Evolutionary conservation across 192 early-diverging fungal genomes (phyloP).

Genomic region (Piromyces sp.): DNA sequence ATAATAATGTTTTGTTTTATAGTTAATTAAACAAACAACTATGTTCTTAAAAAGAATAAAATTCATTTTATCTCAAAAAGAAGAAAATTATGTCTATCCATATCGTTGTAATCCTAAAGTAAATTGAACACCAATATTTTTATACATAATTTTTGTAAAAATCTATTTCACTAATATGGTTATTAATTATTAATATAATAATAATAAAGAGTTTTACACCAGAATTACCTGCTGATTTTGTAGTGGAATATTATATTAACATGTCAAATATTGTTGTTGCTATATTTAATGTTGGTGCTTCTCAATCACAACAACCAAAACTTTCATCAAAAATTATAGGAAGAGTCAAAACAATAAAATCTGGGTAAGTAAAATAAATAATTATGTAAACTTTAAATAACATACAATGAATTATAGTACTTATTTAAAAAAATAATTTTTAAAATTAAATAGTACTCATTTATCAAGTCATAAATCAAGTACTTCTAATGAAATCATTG

Average conservation of each 20-base stretch:
- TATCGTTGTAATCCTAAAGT: background rate
- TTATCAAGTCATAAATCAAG: background rate
- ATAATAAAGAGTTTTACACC: background rate
- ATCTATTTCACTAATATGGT: no score
- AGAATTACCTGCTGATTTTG: background rate
- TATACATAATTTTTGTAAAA: no score
- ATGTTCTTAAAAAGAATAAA: background rate
- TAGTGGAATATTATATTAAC: background rate
- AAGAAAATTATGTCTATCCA: background rate
- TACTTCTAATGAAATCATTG: background rate
- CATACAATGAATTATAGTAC: no score
- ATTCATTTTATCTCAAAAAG: background rate
- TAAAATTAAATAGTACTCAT: background rate
- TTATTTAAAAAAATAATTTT: no score
- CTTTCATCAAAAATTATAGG: background rate
- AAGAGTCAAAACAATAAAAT: background rate
- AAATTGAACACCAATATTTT: background rate
- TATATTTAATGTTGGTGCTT: background rate
- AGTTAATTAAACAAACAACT: background rate
- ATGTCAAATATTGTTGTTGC: background rate
- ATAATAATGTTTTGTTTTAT: background rate
- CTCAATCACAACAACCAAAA: background rate
- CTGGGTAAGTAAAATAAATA: no score
- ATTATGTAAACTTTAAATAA: no score
- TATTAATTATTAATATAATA: no score